A percentile compares a stretch with the other conserved stretches of the same genome.
Conservation (phyloP, 345 rosid species). For the Populus tremula region DNA sequence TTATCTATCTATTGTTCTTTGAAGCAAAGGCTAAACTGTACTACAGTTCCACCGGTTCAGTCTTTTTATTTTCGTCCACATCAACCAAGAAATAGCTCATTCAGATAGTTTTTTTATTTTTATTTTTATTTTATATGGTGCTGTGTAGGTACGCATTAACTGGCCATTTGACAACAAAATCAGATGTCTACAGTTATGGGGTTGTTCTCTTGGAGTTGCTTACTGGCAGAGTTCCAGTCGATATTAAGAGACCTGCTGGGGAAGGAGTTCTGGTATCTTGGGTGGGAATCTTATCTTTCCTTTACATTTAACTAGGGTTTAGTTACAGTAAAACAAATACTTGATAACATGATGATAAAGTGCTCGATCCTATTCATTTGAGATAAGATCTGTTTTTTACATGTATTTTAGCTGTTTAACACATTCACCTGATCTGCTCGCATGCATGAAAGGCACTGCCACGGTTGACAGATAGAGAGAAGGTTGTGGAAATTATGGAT, state of each 20-base stretch:
- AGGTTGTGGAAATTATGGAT: conserved; percentile 84
- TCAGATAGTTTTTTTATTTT: background rate
- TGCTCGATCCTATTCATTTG: background rate
- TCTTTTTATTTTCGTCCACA: background rate
- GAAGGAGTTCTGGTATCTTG: conserved; percentile 87
- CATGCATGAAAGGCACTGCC: conserved; percentile 60
- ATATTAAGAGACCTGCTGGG: conserved; percentile 73
- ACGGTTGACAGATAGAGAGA: conserved; percentile 67
- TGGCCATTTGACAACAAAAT: conserved; percentile 87
- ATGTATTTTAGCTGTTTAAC: background rate
- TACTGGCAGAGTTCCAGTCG: conserved; percentile 84
- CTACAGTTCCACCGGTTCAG: background rate
- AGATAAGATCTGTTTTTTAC: background rate
- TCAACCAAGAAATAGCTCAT: background rate
- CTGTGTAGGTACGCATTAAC: conserved; percentile 78
- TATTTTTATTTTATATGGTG: background rate
- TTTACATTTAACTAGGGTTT: background rate
- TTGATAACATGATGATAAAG: background rate
- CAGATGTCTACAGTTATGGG: conserved; percentile 92
- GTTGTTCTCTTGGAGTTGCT: conserved; percentile 88
- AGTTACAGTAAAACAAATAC: background rate
- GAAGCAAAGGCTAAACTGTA: background rate
- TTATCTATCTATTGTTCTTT: background rate
- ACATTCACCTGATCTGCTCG: background rate
- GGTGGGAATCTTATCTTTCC: conserved; percentile 38